A percentile compares a stretch with the other conserved stretches of the same genome.
phyloP scores from a whole-genome alignment of 768 basidiomycete species.

The Scleroderma citrinum region DNA sequence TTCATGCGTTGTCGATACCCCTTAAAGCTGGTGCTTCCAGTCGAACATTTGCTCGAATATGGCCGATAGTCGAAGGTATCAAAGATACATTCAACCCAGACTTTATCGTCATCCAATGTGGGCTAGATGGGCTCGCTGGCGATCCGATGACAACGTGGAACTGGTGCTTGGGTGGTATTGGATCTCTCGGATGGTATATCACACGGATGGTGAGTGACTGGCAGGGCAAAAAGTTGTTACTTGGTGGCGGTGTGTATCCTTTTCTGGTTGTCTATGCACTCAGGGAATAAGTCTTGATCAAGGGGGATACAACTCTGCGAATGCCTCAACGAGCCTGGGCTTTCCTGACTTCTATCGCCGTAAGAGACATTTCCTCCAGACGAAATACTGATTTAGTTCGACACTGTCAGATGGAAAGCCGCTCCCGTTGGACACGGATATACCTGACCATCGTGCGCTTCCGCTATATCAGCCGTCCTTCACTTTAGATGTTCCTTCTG shows the following conservation, averaged over 20 bases:
- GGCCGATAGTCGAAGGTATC: conserved; percentile 57
- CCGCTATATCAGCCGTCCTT: conserved; percentile 77
- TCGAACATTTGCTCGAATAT: conserved; percentile 56
- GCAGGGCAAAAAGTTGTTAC: conserved; percentile 57
- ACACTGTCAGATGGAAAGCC: conserved; percentile 42
- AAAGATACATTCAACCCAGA: conserved; percentile 64
- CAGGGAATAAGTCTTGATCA: conserved; percentile 15
- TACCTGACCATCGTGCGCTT: conserved; percentile 74
- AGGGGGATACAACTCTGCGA: conserved; percentile 83
- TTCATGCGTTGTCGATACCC: conserved; percentile 79
- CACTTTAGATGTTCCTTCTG: conserved; percentile 66
- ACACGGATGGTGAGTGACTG: conserved; percentile 45
- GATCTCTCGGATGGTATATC: conserved; percentile 69
- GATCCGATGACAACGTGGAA: conserved; percentile 77
- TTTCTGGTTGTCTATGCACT: neutral
- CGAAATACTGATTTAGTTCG: neutral
- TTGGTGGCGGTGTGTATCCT: conserved; percentile 59
- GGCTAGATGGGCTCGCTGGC: conserved; percentile 79
- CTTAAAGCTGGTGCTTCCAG: conserved; percentile 65
- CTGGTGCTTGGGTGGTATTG: conserved; percentile 53
- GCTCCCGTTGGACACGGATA: conserved; percentile 52
- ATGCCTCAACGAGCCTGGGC: conserved; percentile 87
- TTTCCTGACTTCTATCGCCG: conserved; percentile 69
- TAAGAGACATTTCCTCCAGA: conserved; percentile 31
- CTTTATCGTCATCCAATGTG: conserved; percentile 79